phyloP scores from a whole-genome alignment of 805 yeast species.

The Saccharomyces jurei region DNA sequence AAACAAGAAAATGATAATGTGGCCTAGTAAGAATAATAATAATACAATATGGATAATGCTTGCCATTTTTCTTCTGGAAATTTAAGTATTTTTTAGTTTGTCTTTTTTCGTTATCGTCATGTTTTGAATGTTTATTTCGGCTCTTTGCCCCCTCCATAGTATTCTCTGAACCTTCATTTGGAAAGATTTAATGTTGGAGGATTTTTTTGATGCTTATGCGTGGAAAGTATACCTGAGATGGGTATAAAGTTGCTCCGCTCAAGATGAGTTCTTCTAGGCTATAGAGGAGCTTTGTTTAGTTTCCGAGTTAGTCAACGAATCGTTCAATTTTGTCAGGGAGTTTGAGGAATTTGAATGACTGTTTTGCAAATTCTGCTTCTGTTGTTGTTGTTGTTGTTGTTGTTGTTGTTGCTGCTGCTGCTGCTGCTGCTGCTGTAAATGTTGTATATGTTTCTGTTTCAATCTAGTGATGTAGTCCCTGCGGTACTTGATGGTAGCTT shows the following conservation, averaged over 20 bases:
- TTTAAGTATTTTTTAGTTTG: neutral
- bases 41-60: neutral
- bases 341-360: conserved; percentile 1
- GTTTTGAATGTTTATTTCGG: neutral
- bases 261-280: conserved; percentile 8
- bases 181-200: neutral
- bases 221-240: neutral
- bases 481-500: conserved; percentile 60
- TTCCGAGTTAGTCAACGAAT: neutral
- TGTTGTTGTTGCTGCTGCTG: conserved; percentile 6
- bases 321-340: neutral
- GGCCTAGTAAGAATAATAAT: neutral
- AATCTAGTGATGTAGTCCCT: conserved; percentile 41
- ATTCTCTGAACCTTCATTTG: neutral
- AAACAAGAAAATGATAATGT: neutral
- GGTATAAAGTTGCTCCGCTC: neutral
- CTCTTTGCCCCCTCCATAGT: neutral
- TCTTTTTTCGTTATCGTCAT: neutral
- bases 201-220: neutral
- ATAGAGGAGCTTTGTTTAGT: conserved; percentile 4
- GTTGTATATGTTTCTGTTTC: conserved; percentile 27
- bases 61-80: neutral
- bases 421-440: conserved; percentile 18
- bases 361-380: neutral
- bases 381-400: conserved; percentile 3